Evolutionary conservation across 2,329 filamentous ascomycete genomes (phyloP).

Genomic region (Septoria petroselini): DNA sequence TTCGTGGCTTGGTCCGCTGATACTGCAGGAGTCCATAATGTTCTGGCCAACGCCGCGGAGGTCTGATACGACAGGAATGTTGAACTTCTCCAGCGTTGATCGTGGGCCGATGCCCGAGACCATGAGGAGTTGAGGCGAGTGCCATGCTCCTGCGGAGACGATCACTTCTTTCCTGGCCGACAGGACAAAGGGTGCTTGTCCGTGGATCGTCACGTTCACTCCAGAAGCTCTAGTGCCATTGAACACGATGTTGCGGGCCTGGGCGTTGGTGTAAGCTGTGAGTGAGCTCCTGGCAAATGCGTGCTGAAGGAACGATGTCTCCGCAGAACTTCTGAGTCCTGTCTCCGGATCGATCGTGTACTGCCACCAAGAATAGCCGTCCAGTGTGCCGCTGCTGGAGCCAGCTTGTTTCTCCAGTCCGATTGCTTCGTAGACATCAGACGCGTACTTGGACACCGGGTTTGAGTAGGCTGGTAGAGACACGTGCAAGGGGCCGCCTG

Average conservation of each 20-base stretch:
- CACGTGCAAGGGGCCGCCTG: slow-evolving; percentile 36
- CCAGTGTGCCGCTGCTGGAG: slow-evolving; percentile 31
- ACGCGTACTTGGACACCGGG: slow-evolving; percentile 32
- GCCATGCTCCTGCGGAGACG: slow-evolving; percentile 33
- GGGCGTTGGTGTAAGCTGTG: slow-evolving; percentile 36
- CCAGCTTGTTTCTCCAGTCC: slow-evolving; percentile 33
- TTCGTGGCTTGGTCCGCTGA: slow-evolving; percentile 18
- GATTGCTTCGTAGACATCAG: slow-evolving; percentile 29
- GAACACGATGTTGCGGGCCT: slow-evolving; percentile 39
- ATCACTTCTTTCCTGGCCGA: slow-evolving; percentile 37
- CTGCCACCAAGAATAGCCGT: slow-evolving; percentile 26
- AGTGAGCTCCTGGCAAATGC: slow-evolving; percentile 24
- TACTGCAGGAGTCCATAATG: slow-evolving; percentile 44
- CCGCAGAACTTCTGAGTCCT: slow-evolving; percentile 28
- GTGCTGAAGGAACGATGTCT: slow-evolving; percentile 31
- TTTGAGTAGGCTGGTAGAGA: slow-evolving; percentile 34
- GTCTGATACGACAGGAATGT: slow-evolving; percentile 48
- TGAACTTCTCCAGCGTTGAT: slow-evolving; percentile 41
- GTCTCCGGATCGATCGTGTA: slow-evolving; percentile 37
- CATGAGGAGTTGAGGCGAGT: slow-evolving; percentile 37
- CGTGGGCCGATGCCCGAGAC: slow-evolving; percentile 35
- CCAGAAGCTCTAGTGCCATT: slow-evolving; percentile 24
- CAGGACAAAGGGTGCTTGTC: slow-evolving; percentile 26
- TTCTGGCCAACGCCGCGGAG: slow-evolving; percentile 53
- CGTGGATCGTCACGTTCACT: slow-evolving; percentile 32